Percentiles rank a stretch among this genome's conserved stretches.
phyloP scores from a whole-genome alignment of 176 grass and related monocot species.

The Puya raimondii region DNA sequence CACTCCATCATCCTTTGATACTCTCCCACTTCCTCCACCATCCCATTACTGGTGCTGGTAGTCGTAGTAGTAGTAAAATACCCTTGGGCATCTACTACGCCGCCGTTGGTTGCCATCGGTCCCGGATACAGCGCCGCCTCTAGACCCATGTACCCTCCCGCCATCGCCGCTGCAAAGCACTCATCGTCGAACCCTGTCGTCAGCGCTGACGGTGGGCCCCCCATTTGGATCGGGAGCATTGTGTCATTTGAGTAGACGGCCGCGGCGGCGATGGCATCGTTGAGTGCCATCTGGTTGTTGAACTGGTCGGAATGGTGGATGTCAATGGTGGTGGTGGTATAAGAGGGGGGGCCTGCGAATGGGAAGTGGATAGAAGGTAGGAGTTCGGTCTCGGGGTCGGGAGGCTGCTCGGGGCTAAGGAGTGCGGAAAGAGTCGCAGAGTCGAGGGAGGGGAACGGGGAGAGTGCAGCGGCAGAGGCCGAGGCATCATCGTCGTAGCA shows the following conservation, averaged over 20 bases:
- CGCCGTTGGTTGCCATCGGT: slow-evolving; percentile 24
- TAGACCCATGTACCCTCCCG: slow-evolving; percentile 47
- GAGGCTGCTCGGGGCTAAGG: slow-evolving; percentile 39
- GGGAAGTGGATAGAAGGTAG: slow-evolving; percentile 25
- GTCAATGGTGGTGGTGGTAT: slow-evolving; percentile 16
- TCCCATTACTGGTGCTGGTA: slow-evolving; percentile 21
- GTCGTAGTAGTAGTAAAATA: slow-evolving; percentile 35
- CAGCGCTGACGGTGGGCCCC: slow-evolving; percentile 18
- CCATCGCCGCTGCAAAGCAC: slow-evolving; percentile 28
- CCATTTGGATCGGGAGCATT: slow-evolving; percentile 30
- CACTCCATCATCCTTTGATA: slow-evolving; percentile 59
- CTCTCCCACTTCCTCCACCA: slow-evolving; percentile 39
- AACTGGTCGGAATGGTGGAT: slow-evolving; percentile 31
- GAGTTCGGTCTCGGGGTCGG: slow-evolving; percentile 24
- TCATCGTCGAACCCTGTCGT: slow-evolving; percentile 31
- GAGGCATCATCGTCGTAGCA: slow-evolving; percentile 33
- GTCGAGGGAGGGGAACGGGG: slow-evolving; percentile 55
- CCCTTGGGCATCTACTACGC: slow-evolving; percentile 28
- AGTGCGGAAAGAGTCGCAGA: slow-evolving; percentile 34
- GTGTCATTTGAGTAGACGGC: slow-evolving; percentile 14
- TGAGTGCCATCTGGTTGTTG: slow-evolving; percentile 28
- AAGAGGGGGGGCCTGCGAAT: slow-evolving; percentile 26
- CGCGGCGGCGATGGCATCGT: slow-evolving; percentile 11
- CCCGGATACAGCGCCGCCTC: slow-evolving; percentile 36
- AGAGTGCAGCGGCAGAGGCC: slow-evolving; percentile 27